These are phyloP conservation scores for Trichoderma polysporum DNA, from an alignment of 2,329 filamentous ascomycete genomes.

Conservation along the genomic window DNA sequence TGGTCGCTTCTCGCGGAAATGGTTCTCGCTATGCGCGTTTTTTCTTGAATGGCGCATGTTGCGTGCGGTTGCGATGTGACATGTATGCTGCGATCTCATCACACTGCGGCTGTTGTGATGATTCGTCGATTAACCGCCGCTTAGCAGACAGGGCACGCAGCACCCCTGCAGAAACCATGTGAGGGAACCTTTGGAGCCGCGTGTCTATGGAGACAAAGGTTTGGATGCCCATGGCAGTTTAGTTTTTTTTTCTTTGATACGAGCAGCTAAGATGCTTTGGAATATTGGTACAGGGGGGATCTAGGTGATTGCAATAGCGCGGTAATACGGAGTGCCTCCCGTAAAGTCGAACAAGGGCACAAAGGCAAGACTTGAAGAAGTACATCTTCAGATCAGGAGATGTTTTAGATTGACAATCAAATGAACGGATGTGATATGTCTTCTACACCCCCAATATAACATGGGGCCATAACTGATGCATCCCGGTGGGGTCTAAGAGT, in stretches of 20 bases:
- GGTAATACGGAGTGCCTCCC: background rate
- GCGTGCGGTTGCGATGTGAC: slow-evolving; percentile 7
- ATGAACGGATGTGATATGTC: background rate
- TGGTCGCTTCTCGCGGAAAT: slow-evolving; percentile 13
- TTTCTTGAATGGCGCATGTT: background rate
- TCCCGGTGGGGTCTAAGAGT: background rate
- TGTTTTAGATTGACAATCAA: background rate
- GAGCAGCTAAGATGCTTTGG: background rate
- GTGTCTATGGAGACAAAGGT: background rate
- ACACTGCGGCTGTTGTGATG: slow-evolving; percentile 7
- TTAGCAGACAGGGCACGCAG: background rate
- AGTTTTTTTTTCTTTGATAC: background rate
- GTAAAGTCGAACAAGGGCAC: background rate
- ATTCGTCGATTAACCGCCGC: slow-evolving; percentile 19
- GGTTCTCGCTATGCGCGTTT: background rate
- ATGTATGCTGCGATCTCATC: background rate
- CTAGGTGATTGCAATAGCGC: background rate
- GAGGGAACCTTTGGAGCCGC: background rate
- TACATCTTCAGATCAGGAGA: background rate
- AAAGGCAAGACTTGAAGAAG: background rate
- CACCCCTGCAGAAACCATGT: background rate
- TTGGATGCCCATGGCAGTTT: background rate
- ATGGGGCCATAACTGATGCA: background rate
- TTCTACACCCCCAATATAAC: background rate
- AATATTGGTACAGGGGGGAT: background rate